Conservation (phyloP, 2,329 filamentous ascomycete species). For the Cladobotryum mycophilum region DNA sequence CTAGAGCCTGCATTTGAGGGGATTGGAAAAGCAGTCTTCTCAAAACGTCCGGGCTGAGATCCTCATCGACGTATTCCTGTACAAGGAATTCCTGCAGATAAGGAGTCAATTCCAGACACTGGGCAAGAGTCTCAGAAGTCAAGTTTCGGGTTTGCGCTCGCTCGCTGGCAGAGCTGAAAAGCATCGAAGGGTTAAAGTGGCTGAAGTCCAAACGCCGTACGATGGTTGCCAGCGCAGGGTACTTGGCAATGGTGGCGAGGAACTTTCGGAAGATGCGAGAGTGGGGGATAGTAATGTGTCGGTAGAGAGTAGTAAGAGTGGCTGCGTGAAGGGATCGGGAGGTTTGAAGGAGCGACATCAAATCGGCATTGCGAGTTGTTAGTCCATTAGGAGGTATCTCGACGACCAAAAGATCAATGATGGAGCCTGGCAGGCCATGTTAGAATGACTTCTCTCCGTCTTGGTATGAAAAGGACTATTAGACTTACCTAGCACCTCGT, state of each 20-base stretch:
- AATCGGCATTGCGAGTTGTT: conserved; percentile 68
- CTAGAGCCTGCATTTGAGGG: conserved; percentile 58
- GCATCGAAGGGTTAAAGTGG: conserved; percentile 74
- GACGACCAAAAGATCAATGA: conserved; percentile 67
- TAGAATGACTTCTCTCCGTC: background rate
- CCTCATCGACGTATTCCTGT: conserved; percentile 75
- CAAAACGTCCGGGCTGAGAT: conserved; percentile 62
- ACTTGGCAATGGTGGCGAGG: conserved; percentile 58
- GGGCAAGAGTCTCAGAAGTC: conserved; percentile 64
- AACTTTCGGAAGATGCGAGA: conserved; percentile 80
- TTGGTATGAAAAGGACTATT: background rate
- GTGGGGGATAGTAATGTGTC: conserved; percentile 75
- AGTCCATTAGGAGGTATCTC: conserved; percentile 68
- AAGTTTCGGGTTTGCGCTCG: conserved; percentile 69
- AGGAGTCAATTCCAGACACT: conserved; percentile 65
- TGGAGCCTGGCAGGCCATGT: conserved; percentile 46
- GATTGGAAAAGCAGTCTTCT: conserved; percentile 64
- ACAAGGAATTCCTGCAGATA: conserved; percentile 71
- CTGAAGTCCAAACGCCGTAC: conserved; percentile 78
- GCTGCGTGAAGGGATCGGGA: conserved; percentile 68
- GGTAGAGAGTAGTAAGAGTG: conserved; percentile 69
- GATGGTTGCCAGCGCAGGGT: conserved; percentile 65
- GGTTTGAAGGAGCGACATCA: conserved; percentile 69
- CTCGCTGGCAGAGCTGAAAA: conserved; percentile 70
- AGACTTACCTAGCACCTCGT: conserved; percentile 64